A percentile compares a stretch with the other conserved stretches of the same genome.
Evolutionary conservation across 352 stramenopile species (phyloP).

Genomic region (Pythium insidiosum): DNA sequence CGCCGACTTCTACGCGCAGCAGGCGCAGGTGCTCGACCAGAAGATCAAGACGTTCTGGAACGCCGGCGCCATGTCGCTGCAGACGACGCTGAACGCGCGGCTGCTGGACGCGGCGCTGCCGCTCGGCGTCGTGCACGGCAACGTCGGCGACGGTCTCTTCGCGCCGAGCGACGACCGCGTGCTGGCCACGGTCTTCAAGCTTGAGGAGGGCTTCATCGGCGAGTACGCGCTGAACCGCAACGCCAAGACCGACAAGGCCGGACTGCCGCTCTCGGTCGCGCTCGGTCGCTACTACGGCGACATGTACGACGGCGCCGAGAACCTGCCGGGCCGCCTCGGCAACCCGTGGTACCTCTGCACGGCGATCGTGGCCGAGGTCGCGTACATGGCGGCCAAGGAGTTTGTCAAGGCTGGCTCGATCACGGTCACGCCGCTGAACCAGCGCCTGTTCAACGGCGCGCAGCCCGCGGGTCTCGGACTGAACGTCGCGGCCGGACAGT

Average conservation of each 20-base stretch:
- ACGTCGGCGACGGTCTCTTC: constrained; percentile 15
- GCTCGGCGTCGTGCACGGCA: constrained; percentile 11
- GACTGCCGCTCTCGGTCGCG: constrained; percentile 12
- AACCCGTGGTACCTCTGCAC: constrained; percentile 20
- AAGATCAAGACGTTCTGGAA: constrained; percentile 16
- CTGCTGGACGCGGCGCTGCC: constrained; percentile 14
- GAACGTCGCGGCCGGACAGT: constrained; percentile 10
- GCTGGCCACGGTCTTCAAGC: constrained; percentile 11
- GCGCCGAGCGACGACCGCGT: constrained; percentile 11
- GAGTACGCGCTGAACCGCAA: constrained; percentile 20
- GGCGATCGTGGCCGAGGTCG: constrained; percentile 10
- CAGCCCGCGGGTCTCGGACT: constrained; percentile 9
- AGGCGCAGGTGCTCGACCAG: constrained; percentile 8
- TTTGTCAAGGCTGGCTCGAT: constrained; percentile 15
- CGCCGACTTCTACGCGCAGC: constrained; percentile 5
- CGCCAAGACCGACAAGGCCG: constrained; percentile 1
- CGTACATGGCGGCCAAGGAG: constrained; percentile 9
- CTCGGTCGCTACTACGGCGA: constrained; percentile 22
- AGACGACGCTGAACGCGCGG: constrained; percentile 12
- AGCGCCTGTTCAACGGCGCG: constrained; percentile 16
- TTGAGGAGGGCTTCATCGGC: constrained; percentile 16
- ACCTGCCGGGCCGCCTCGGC: constrained; percentile 8
- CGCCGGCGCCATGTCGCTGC: constrained; percentile 10
- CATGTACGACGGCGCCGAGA: constrained; percentile 13
- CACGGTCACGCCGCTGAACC: constrained; percentile 15